phyloP scores from a whole-genome alignment of 306 rosid species.

The Castanea sativa region DNA sequence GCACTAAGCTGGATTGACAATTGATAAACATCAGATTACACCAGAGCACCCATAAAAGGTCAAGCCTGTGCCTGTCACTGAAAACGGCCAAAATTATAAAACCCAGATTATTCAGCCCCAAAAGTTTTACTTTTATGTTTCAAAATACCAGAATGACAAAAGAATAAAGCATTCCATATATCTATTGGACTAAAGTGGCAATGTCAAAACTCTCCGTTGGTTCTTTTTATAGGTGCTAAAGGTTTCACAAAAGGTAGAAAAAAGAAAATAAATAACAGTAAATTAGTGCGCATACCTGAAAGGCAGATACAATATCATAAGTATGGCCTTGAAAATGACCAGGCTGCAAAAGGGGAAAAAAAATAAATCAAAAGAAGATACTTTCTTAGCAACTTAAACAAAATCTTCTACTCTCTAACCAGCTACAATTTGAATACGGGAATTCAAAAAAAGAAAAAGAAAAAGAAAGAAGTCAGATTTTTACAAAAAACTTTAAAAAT shows the following conservation, averaged over 20 bases:
- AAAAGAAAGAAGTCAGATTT: neutral
- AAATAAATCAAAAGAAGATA: slow-evolving; percentile 5
- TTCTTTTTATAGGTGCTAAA: neutral
- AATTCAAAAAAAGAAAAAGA: neutral
- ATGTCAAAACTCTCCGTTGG: neutral
- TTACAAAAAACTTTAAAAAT: neutral
- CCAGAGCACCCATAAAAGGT: no score
- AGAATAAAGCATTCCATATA: neutral
- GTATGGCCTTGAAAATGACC: slow-evolving; percentile 80
- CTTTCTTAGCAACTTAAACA: neutral
- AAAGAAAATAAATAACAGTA: neutral
- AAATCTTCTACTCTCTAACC: neutral
- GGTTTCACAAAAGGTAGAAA: neutral
- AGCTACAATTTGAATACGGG: neutral
- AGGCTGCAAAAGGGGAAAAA: slow-evolving; percentile 53
- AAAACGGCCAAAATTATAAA: no score
- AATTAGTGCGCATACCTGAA: slow-evolving; percentile 53
- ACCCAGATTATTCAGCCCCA: no score
- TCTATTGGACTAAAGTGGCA: neutral
- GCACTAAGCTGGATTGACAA: no score
- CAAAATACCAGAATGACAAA: neutral
- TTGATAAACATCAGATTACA: no score
- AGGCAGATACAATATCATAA: slow-evolving; percentile 79
- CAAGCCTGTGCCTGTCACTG: no score
- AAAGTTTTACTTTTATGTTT: no score